phyloP scores from a whole-genome alignment of 306 rosid species.

The Fagus sylvatica region DNA sequence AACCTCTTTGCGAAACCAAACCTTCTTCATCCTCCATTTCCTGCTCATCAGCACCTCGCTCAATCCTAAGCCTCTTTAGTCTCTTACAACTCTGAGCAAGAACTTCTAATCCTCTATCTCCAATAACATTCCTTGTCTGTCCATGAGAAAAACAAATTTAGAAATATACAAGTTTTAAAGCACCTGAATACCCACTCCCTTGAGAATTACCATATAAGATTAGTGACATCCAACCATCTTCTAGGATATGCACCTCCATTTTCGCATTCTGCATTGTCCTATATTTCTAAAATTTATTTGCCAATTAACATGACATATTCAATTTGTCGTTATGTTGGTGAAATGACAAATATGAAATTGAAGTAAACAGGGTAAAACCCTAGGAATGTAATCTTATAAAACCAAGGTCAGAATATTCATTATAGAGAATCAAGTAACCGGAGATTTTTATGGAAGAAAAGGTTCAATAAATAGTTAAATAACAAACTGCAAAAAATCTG shows the following conservation, averaged over 20 bases:
- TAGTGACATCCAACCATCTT: neutral
- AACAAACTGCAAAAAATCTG: neutral
- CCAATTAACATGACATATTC: neutral
- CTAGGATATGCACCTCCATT: neutral
- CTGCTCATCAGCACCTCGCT: constrained; percentile 89
- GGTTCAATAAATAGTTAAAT: neutral
- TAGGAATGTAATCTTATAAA: neutral
- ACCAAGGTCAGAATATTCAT: neutral
- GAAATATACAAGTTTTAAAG: constrained; percentile 13
- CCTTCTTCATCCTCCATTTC: constrained; percentile 93
- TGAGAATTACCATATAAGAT: neutral
- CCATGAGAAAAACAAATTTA: constrained; percentile 21
- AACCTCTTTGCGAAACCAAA: constrained; percentile 87
- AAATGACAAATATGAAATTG: neutral
- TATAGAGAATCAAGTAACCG: neutral
- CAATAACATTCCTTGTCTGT: constrained; percentile 94
- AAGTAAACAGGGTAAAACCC: neutral
- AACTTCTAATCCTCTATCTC: constrained; percentile 94
- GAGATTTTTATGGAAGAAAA: neutral
- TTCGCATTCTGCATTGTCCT: neutral
- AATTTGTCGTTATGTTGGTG: neutral
- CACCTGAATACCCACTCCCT: constrained; percentile 11
- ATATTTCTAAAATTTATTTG: neutral
- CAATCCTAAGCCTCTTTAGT: constrained; percentile 83
- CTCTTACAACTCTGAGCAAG: constrained; percentile 73